phyloP scores from a whole-genome alignment of 1,284 basidiomycete species.

The Austroboletus rostrupii region DNA sequence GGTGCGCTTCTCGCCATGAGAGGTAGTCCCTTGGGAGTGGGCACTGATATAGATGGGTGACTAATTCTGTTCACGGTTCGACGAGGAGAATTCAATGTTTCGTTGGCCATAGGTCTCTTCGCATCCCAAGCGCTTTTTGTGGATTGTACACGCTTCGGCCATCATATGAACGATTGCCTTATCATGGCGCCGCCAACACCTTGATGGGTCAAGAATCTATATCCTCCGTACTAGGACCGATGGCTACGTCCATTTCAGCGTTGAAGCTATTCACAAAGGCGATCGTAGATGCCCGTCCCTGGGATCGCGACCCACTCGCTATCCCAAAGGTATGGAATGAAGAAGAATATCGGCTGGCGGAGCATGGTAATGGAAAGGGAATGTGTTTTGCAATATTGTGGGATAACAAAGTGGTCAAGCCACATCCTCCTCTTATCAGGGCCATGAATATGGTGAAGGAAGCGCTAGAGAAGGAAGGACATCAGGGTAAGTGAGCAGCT shows the following conservation, averaged over 20 bases:
- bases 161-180: conserved; percentile 69
- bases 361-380: conserved; percentile 54
- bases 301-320: conserved; percentile 65
- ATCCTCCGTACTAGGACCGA: conserved; percentile 70
- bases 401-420: conserved; percentile 58
- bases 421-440: conserved; percentile 70
- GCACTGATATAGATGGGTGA: conserved; percentile 68
- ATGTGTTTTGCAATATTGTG: conserved; percentile 63
- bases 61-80: not conserved
- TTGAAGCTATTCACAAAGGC: conserved; percentile 64
- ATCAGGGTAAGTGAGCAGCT: conserved; percentile 44
- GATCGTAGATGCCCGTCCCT: conserved; percentile 55
- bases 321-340: conserved; percentile 66
- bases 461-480: conserved; percentile 65
- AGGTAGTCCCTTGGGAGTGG: conserved; percentile 63
- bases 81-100: not conserved
- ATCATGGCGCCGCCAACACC: conserved; percentile 60
- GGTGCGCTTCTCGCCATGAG: conserved; percentile 57
- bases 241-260: conserved; percentile 55
- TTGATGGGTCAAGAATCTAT: conserved; percentile 73
- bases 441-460: conserved; percentile 58
- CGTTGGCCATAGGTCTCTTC: conserved; percentile 47
- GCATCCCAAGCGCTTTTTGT: conserved; percentile 66
- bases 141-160: conserved; percentile 73
- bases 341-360: conserved; percentile 49